Evolutionary conservation across 2,329 filamentous ascomycete genomes (phyloP).

Genomic region (Phialophora chinensis): DNA sequence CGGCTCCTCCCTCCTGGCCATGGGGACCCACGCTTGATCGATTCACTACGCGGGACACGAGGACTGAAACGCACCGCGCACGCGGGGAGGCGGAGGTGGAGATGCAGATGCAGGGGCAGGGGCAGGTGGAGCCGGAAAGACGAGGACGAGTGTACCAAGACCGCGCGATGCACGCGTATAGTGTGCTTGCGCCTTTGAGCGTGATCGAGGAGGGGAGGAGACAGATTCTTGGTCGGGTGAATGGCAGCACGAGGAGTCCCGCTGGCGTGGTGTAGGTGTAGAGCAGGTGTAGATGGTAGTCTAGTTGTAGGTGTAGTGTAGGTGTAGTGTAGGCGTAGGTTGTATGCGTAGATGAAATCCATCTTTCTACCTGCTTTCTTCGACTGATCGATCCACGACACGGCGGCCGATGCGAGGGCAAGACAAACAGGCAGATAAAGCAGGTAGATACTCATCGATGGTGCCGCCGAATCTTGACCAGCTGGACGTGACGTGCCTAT

Average conservation of each 20-base stretch:
- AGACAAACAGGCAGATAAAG: background rate
- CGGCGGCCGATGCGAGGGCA: background rate
- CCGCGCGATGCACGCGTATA: conserved; percentile 10
- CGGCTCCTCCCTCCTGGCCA: background rate
- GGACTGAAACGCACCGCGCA: background rate
- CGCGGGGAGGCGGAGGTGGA: background rate
- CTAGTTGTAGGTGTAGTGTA: background rate
- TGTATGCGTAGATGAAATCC: too few relatives aligned
- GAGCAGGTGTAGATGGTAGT: background rate
- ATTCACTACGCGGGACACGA: background rate
- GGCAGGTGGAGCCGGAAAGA: background rate
- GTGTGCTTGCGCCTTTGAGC: conserved; percentile 24
- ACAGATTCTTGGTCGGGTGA: conserved; percentile 8
- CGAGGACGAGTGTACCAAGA: conserved; percentile 2
- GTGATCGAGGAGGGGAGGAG: conserved; percentile 27
- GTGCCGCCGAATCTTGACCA: background rate
- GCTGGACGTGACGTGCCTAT: too few relatives aligned
- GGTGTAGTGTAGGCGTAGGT: background rate
- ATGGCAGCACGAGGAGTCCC: background rate
- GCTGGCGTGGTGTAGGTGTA: conserved; percentile 13
- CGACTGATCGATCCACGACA: background rate
- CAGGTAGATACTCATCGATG: background rate
- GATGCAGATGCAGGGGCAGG: background rate
- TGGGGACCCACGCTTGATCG: background rate
- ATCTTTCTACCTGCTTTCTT: too few relatives aligned